Conservation (phyloP, 371 early-diverging fungal genomes). For the Mortierella sp. region DNA sequence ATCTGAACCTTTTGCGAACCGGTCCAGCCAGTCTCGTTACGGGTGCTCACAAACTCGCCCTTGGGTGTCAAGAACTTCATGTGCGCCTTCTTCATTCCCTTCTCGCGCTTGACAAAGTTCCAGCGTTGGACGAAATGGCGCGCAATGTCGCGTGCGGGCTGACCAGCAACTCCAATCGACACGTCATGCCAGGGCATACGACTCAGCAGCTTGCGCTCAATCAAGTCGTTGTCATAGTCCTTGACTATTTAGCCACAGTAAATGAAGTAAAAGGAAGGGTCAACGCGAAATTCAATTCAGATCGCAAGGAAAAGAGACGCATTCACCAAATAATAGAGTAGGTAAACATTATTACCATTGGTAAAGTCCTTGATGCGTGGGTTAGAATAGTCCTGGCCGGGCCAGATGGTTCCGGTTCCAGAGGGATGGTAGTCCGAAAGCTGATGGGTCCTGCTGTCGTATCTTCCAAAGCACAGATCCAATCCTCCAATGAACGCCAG, state of each 20-base stretch:
- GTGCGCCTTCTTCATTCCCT: constrained; percentile 70
- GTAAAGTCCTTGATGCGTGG: constrained; percentile 91
- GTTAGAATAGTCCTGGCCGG: constrained; percentile 94
- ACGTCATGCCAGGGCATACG: constrained; percentile 98
- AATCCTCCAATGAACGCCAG: constrained; percentile 94
- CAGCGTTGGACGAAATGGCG: constrained; percentile 94
- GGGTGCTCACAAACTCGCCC: constrained; percentile 81
- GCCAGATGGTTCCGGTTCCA: constrained; percentile 69
- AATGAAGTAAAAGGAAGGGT: background rate
- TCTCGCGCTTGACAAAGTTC: constrained; percentile 86
- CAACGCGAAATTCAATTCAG: background rate
- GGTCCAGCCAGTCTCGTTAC: constrained; percentile 75
- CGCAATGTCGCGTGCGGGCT: constrained; percentile 86
- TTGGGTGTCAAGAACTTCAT: constrained; percentile 86
- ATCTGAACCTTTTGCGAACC: constrained; percentile 80
- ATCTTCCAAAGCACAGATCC: constrained; percentile 94
- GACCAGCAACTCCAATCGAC: constrained; percentile 63
- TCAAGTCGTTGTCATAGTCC: constrained; percentile 37
- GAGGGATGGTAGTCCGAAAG: constrained; percentile 77
- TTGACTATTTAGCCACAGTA: constrained; percentile 52
- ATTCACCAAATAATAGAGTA: background rate
- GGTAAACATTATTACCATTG: constrained; percentile 62
- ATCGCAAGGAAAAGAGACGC: background rate
- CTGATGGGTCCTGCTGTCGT: constrained; percentile 86
- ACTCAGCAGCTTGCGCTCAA: constrained; percentile 59